Conservation (phyloP, 768 basidiomycete species). For the Panaeolus cyanescens region DNA sequence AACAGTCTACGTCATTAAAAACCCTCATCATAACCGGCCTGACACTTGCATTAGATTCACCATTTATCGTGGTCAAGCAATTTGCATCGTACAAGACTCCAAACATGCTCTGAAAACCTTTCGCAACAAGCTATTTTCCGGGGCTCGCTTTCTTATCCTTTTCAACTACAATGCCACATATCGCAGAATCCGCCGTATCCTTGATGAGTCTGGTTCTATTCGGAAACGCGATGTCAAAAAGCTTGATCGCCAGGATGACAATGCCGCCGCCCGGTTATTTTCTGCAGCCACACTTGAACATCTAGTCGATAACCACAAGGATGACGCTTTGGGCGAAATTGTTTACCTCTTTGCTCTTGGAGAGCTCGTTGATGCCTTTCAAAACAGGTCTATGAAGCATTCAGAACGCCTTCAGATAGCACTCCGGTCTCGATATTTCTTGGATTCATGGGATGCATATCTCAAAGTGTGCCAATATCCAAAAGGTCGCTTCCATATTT, state of each 20-base stretch:
- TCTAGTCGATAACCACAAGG: constrained; percentile 14
- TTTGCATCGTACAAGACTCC: constrained; percentile 32
- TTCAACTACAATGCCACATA: constrained; percentile 20
- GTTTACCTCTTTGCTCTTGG: constrained; percentile 41
- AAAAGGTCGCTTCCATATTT: constrained; percentile 27
- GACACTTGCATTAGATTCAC: constrained; percentile 5
- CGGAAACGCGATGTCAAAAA: neutral
- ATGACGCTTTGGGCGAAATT: constrained; percentile 22
- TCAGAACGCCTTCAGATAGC: constrained; percentile 28
- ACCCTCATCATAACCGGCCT: neutral
- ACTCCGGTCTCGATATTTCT: constrained; percentile 28
- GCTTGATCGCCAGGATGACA: constrained; percentile 44
- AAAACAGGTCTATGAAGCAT: constrained; percentile 29
- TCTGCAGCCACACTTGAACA: constrained; percentile 26
- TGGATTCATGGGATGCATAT: constrained; percentile 27
- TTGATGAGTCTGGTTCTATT: constrained; percentile 1
- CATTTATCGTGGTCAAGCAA: constrained; percentile 13
- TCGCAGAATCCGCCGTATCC: constrained; percentile 19
- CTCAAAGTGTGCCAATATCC: constrained; percentile 20
- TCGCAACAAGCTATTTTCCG: constrained; percentile 32
- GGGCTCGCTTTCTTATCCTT: constrained; percentile 28
- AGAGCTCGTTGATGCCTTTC: constrained; percentile 37
- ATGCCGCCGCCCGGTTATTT: constrained; percentile 39
- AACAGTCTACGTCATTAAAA: neutral
- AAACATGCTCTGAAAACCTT: constrained; percentile 33